Evolutionary conservation across 805 yeast genomes (phyloP).

Genomic region (Sugiyamaella qingdaonensis): DNA sequence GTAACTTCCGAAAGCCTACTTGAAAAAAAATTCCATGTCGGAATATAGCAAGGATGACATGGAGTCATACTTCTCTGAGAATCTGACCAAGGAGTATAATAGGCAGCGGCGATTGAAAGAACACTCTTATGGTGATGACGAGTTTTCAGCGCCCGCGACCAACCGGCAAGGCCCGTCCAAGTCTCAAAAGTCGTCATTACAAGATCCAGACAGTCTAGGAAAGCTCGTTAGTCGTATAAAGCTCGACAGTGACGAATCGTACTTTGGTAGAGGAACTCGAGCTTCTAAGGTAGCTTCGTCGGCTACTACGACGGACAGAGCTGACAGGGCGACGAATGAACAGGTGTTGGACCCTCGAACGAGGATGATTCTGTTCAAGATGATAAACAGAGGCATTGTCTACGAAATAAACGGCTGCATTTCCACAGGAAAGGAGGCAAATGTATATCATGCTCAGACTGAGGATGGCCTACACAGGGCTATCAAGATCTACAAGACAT

Average conservation of each 20-base stretch:
- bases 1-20: background rate
- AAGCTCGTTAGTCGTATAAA: constrained; percentile 21
- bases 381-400: constrained; percentile 78
- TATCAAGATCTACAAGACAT: constrained; percentile 91
- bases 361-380: constrained; percentile 69
- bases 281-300: constrained; percentile 17
- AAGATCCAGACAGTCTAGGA: constrained; percentile 16
- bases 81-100: constrained; percentile 20
- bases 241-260: constrained; percentile 21
- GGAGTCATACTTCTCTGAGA: background rate
- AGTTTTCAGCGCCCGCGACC: constrained; percentile 8
- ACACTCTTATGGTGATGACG: background rate
- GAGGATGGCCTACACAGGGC: constrained; percentile 56
- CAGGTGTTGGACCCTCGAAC: constrained; percentile 96
- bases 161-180: constrained; percentile 10
- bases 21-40: background rate
- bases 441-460: constrained; percentile 76
- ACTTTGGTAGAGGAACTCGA: constrained; percentile 23
- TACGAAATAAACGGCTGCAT: constrained; percentile 89
- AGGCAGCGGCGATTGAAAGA: constrained; percentile 10
- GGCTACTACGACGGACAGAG: constrained; percentile 51
- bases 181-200: background rate
- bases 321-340: constrained; percentile 95
- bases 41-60: background rate
- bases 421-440: constrained; percentile 98